These are phyloP conservation scores for Exophiala spinifera DNA, from an alignment of 2,329 filamentous ascomycete genomes.

Conservation along the genomic window DNA sequence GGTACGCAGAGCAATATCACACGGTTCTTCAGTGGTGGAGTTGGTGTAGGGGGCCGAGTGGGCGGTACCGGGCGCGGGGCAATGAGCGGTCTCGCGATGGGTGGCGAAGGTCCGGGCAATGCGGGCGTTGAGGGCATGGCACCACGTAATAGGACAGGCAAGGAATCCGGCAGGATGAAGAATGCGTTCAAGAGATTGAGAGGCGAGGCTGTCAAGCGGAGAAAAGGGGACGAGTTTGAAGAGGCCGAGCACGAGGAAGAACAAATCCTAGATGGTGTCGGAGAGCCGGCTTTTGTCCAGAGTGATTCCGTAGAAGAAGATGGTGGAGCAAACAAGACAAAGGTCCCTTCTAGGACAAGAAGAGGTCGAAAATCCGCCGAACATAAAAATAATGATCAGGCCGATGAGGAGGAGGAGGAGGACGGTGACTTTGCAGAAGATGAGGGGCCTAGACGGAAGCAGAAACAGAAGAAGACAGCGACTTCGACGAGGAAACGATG, in stretches of 20 bases:
- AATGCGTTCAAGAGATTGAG: constrained; percentile 68
- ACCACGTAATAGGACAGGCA: constrained; percentile 60
- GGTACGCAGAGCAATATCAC: constrained; percentile 97
- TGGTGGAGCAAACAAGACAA: background rate
- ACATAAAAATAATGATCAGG: constrained; percentile 29
- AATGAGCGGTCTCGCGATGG: constrained; percentile 11
- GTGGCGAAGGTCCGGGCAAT: constrained; percentile 11
- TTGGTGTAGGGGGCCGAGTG: constrained; percentile 63
- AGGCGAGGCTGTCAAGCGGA: constrained; percentile 46
- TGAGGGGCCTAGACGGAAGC: constrained; percentile 5
- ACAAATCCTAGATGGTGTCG: constrained; percentile 35
- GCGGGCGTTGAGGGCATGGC: constrained; percentile 30
- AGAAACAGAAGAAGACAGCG: constrained; percentile 1
- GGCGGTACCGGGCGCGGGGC: constrained; percentile 58
- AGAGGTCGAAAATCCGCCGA: constrained; percentile 34
- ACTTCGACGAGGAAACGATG: background rate
- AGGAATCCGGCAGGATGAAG: constrained; percentile 72
- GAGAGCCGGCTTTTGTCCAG: background rate
- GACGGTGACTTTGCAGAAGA: constrained; percentile 36
- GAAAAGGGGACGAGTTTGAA: constrained; percentile 13
- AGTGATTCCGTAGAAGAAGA: constrained; percentile 9
- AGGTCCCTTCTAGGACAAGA: background rate
- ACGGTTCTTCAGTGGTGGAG: constrained; percentile 75
- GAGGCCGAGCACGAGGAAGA: background rate
- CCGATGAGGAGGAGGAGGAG: constrained; percentile 17